These are phyloP conservation scores for Capsicum chinense DNA, from an alignment of 257 asterid genomes.

Conservation along the genomic window DNA sequence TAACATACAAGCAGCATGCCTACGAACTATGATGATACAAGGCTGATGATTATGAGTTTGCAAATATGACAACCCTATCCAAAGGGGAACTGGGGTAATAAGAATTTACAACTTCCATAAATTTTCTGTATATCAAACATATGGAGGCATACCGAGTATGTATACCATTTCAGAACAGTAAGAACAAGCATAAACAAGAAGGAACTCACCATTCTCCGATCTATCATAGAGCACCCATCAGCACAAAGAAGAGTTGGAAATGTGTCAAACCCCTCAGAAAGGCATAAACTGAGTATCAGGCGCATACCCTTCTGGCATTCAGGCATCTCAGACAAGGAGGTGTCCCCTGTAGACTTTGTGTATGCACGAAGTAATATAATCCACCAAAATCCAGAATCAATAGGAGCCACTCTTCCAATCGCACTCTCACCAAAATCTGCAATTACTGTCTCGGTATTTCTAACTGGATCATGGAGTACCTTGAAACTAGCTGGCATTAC, in stretches of 20 bases:
- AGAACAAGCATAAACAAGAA: constrained; percentile 13
- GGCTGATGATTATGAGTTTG: neutral
- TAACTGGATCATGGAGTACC: constrained; percentile 67
- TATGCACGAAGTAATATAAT: constrained; percentile 71
- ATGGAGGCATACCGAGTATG: neutral
- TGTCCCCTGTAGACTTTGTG: constrained; percentile 74
- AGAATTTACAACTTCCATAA: constrained; percentile 6
- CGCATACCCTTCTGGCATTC: constrained; percentile 82
- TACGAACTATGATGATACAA: neutral
- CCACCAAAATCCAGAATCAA: constrained; percentile 90
- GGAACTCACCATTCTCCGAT: constrained; percentile 74
- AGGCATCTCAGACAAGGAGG: constrained; percentile 68
- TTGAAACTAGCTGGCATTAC: constrained; percentile 84
- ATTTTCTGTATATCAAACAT: neutral
- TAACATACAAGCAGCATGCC: neutral
- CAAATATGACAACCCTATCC: constrained; percentile 4
- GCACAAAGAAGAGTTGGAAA: constrained; percentile 87
- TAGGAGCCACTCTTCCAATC: constrained; percentile 81
- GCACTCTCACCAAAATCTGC: constrained; percentile 87
- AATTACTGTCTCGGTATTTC: constrained; percentile 62
- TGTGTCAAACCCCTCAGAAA: constrained; percentile 77
- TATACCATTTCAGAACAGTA: neutral
- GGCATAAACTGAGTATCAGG: constrained; percentile 69
- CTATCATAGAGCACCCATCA: constrained; percentile 80
- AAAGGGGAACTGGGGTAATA: neutral